Base-by-base conservation (phyloP, 176 grass and related monocot genomes). In the Oryza australiensis region DNA sequence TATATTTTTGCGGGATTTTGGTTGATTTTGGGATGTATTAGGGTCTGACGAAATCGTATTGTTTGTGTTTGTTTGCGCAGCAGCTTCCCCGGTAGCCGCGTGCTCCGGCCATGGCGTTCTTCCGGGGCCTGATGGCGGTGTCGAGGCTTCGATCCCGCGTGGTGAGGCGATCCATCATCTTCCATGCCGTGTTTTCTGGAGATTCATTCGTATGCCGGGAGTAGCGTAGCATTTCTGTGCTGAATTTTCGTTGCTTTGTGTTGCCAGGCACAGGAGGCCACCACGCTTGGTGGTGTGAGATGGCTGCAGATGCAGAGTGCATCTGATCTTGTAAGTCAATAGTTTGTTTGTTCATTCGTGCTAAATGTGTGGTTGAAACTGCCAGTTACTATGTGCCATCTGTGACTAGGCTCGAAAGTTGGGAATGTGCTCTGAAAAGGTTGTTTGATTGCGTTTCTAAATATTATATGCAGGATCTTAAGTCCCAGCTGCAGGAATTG, bases 241-340 rank as follows among this genome's bases (percentile, higher is more conserved):
- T 72, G 63, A 66, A 33, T 55, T 75, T n/a, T 57, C 28, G 62
- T 12, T 83, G 12, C 23, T 78, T 26, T 26, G 37, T 82, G 57
- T n/a, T 80, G 23, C 13, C 73, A 99, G 96, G 77, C 73, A 41
- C 90, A 93, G 68, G 93, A 99, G 82, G 86, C 87, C 45, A 95
- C 82, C 62, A 82, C 88, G 68, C 90, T 99, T 62, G 96, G 93
- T 26, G 94, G 93, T 34, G 80, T 99, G 27, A 90, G 93, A 82
- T 99, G 96, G 93, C 68, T 99, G 84, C 96, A 99, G 86, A 88
- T 93, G 64, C 93, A 99, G 89, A 95, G 85, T 60, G 57, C 93
- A 51, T 85, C 91, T 26, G 87, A 95, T 88, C 90, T 94, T 64
- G 96, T 99, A 77, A 88, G 88, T 72, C 26, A 51, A 71, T 32